A percentile compares a stretch with the other conserved stretches of the same genome.
Conservation (phyloP, 345 rosid genomes). For the Euphorbia peplus region DNA sequence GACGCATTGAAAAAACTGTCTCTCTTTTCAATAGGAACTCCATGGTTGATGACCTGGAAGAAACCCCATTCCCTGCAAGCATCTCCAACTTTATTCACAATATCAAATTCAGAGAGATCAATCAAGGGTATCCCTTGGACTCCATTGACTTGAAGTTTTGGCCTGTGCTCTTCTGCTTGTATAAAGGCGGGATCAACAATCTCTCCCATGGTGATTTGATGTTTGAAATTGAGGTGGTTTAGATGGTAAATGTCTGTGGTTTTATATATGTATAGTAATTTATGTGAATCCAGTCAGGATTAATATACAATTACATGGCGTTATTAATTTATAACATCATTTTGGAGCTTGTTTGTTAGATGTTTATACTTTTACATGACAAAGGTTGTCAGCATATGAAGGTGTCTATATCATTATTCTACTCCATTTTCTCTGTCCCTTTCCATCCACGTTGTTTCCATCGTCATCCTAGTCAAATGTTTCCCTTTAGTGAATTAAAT, state of each 20-base stretch:
- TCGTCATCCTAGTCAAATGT: too few relatives aligned
- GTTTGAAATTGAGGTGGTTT: slow-evolving; percentile 12
- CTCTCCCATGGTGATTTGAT: slow-evolving; percentile 32
- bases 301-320: too few relatives aligned
- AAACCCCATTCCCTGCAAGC: slow-evolving; percentile 46
- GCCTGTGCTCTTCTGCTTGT: slow-evolving; percentile 34
- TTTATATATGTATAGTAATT: too few relatives aligned
- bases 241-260: too few relatives aligned
- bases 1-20: slow-evolving; percentile 15
- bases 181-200: slow-evolving; percentile 26
- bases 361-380: too few relatives aligned
- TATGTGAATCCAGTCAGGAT: slow-evolving; percentile 12
- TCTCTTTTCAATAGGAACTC: slow-evolving; percentile 28
- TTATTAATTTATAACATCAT: too few relatives aligned
- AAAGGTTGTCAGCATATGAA: too few relatives aligned
- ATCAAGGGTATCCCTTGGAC: slow-evolving; percentile 36
- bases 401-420: too few relatives aligned
- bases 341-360: too few relatives aligned
- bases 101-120: slow-evolving; percentile 28
- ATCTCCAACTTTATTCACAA: slow-evolving; percentile 26
- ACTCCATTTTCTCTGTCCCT: too few relatives aligned
- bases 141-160: slow-evolving; percentile 10
- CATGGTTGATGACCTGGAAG: slow-evolving; percentile 47
- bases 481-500: too few relatives aligned
- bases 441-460: too few relatives aligned